Percentiles rank a stretch among this genome's conserved stretches.
Conservation (phyloP, 441 rosid species). For the Erysimum pusillum region DNA sequence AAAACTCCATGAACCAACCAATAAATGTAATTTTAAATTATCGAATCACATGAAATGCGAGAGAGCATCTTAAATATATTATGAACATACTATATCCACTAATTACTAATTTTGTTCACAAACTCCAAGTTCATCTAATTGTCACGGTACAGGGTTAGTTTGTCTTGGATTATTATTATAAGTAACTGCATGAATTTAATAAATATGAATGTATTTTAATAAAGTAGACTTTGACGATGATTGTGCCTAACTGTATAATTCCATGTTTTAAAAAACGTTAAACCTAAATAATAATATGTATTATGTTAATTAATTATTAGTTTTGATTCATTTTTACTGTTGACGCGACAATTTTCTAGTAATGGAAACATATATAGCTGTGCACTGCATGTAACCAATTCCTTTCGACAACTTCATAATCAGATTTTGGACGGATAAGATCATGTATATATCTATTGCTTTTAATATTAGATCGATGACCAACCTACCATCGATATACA, state of each 20-base stretch:
- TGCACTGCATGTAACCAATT: conserved; percentile 30
- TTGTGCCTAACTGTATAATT: not conserved
- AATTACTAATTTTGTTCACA: not conserved
- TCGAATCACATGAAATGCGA: not conserved
- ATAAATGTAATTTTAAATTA: not conserved
- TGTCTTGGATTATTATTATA: not conserved
- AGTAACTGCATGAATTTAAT: not conserved
- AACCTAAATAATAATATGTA: not conserved
- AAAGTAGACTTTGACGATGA: not conserved
- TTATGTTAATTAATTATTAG: not conserved
- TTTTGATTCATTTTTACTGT: conserved; percentile 7
- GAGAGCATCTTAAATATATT: not conserved
- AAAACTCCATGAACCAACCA: not conserved
- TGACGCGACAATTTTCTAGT: conserved; percentile 12
- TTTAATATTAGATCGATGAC: conserved; percentile 25
- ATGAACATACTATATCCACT: not conserved
- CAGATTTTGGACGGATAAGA: conserved; percentile 35
- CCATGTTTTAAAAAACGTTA: not conserved
- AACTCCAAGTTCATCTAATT: not conserved
- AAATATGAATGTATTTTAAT: not conserved
- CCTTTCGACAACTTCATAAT: conserved; percentile 16
- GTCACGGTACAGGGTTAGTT: not conserved
- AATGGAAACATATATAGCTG: conserved; percentile 8
- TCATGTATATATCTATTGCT: conserved; percentile 2
- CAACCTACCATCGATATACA: conserved; percentile 35